Evolutionary conservation across 352 stramenopile species (phyloP).

Genomic region (Pythium apleroticum): DNA sequence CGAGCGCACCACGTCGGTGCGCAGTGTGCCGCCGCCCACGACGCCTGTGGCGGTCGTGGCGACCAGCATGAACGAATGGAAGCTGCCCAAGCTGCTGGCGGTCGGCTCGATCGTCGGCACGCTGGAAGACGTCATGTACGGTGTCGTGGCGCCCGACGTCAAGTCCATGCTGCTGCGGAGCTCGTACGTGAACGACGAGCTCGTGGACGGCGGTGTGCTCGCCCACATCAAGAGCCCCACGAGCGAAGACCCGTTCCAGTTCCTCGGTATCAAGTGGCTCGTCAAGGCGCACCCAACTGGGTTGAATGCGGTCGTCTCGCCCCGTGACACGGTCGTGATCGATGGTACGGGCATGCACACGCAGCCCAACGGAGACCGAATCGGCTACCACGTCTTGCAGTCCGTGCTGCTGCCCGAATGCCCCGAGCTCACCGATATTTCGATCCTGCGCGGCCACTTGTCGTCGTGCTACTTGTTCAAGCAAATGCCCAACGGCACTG

Average conservation of each 20-base stretch:
- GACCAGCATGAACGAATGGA: constrained; percentile 19
- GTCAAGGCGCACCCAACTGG: constrained; percentile 23
- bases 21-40: neutral
- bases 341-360: constrained; percentile 21
- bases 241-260: constrained; percentile 26
- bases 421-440: constrained; percentile 14
- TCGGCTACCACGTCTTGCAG: constrained; percentile 48
- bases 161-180: constrained; percentile 53
- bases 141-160: constrained; percentile 45
- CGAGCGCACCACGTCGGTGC: neutral
- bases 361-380: constrained; percentile 32
- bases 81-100: constrained; percentile 25
- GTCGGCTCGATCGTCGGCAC: constrained; percentile 28
- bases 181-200: constrained; percentile 46
- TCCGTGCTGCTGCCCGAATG: constrained; percentile 36
- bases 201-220: constrained; percentile 52
- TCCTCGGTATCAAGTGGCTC: constrained; percentile 28
- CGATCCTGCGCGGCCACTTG: constrained; percentile 32
- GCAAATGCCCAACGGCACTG: constrained; percentile 26
- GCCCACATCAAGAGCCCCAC: constrained; percentile 44
- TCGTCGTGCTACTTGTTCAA: constrained; percentile 42
- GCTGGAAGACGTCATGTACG: constrained; percentile 41
- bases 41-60: neutral
- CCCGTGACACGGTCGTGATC: constrained; percentile 26
- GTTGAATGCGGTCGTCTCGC: constrained; percentile 22